phyloP scores from a whole-genome alignment of 192 early-diverging fungal genomes.

The Podila epigama region DNA sequence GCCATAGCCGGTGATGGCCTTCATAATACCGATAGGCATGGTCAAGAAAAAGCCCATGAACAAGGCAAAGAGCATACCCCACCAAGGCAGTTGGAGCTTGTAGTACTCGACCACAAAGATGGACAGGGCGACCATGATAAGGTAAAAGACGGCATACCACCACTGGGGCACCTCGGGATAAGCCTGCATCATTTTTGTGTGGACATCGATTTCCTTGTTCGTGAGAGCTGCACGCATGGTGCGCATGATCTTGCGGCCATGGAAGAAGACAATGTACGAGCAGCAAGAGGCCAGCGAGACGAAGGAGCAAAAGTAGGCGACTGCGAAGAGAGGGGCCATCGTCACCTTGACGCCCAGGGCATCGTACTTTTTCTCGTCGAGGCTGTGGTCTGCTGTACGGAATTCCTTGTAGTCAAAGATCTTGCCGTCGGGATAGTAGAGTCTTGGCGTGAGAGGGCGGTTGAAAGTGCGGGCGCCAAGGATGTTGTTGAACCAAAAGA shows the following conservation, averaged over 20 bases:
- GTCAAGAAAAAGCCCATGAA: conserved; percentile 39
- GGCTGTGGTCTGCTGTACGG: conserved; percentile 18
- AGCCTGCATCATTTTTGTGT: conserved; percentile 68
- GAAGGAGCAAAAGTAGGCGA: conserved; percentile 55
- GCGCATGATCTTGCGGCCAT: conserved; percentile 58
- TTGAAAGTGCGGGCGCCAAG: conserved; percentile 15
- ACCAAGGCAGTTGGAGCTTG: conserved; percentile 52
- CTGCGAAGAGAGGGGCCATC: conserved; percentile 42
- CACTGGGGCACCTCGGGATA: conserved; percentile 58
- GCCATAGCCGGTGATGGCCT: conserved; percentile 55
- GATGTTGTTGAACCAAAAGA: conserved; percentile 29
- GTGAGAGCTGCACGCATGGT: conserved; percentile 19
- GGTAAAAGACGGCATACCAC: conserved; percentile 55
- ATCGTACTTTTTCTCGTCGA: conserved; percentile 43
- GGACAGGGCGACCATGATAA: conserved; percentile 20
- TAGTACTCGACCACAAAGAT: conserved; percentile 32
- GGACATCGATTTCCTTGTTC: conserved; percentile 38
- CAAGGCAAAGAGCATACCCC: conserved; percentile 49
- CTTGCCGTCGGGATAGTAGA: not conserved
- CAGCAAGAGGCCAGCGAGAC: conserved; percentile 57
- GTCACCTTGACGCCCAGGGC: conserved; percentile 41
- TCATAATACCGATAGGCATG: conserved; percentile 61
- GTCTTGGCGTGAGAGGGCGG: not conserved
- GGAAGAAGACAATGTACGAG: conserved; percentile 61
- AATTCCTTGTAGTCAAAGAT: conserved; percentile 23